These are phyloP conservation scores for Candida andamanensis DNA, from an alignment of 805 yeast species.

Conservation along the genomic window DNA sequence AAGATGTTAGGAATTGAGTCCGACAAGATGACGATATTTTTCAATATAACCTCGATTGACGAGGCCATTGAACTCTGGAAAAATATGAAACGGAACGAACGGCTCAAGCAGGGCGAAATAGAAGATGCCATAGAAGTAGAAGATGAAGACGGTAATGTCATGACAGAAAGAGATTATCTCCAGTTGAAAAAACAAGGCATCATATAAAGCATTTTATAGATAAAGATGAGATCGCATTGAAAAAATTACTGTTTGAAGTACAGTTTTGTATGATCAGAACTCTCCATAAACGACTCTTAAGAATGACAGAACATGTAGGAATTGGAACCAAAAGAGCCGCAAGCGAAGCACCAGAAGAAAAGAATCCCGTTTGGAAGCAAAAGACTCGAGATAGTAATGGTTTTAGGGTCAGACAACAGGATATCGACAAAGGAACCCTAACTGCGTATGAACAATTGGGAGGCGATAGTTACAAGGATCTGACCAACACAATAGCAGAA, in stretches of 20 bases:
- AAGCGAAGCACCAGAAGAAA: constrained; percentile 10
- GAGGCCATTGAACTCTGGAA: constrained; percentile 65
- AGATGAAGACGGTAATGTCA: constrained; percentile 89
- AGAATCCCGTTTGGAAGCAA: not conserved
- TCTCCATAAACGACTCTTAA: not conserved
- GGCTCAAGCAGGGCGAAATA: constrained; percentile 33
- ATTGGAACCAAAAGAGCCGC: constrained; percentile 11
- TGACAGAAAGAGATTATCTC: constrained; percentile 75
- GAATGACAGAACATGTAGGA: constrained; percentile 1
- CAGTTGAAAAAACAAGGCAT: constrained; percentile 89
- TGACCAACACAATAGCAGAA: constrained; percentile 15
- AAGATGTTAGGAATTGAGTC: constrained; percentile 66
- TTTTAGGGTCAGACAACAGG: constrained; percentile 41
- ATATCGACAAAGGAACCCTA: constrained; percentile 38
- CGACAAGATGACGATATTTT: constrained; percentile 41
- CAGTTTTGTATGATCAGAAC: constrained; percentile 2
- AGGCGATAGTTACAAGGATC: constrained; percentile 20
- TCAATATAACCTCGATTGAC: constrained; percentile 58
- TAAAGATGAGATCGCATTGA: not conserved
- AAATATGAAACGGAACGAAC: constrained; percentile 31
- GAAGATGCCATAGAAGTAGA: constrained; percentile 76
- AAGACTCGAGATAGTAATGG: constrained; percentile 41
- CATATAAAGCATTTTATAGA: constrained; percentile 28
- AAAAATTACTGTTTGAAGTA: too few relatives aligned
- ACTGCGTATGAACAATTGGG: constrained; percentile 39